A percentile compares a stretch with the other conserved stretches of the same genome.
Evolutionary conservation across 768 basidiomycete genomes (phyloP).

Genomic region (button mushroom (Agaricus bisporus)): DNA sequence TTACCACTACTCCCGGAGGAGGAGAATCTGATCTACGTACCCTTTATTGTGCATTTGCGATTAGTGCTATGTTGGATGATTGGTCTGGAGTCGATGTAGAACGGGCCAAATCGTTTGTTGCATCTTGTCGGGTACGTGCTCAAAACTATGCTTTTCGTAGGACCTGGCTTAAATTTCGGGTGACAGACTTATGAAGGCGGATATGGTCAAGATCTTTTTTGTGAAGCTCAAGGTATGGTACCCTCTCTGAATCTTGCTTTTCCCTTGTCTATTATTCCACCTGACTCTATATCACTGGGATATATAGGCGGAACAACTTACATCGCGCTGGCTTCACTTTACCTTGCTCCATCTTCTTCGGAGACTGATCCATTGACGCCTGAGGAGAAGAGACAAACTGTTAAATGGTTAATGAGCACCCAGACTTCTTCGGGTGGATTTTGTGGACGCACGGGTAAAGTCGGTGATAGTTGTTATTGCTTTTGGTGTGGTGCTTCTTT

Average conservation of each 20-base stretch:
- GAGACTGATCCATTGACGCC: constrained; percentile 23
- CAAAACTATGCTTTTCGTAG: background rate
- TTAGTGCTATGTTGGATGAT: constrained; percentile 72
- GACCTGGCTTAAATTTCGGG: background rate
- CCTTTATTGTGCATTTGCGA: constrained; percentile 81
- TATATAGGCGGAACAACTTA: constrained; percentile 86
- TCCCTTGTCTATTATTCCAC: background rate
- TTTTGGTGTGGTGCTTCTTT: constrained; percentile 92
- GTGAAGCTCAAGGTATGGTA: constrained; percentile 76
- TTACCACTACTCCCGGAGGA: constrained; percentile 60
- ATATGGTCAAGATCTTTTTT: constrained; percentile 74
- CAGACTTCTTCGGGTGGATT: constrained; percentile 75
- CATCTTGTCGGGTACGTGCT: constrained; percentile 60
- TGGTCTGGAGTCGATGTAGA: constrained; percentile 69
- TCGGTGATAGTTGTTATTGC: constrained; percentile 90
- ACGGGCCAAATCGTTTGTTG: constrained; percentile 57
- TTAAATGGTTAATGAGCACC: constrained; percentile 74
- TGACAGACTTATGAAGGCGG: constrained; percentile 87
- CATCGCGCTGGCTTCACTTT: constrained; percentile 75
- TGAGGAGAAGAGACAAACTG: constrained; percentile 44
- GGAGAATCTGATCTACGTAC: constrained; percentile 79
- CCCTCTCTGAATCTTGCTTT: background rate
- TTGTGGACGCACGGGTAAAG: constrained; percentile 82
- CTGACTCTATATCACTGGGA: background rate
- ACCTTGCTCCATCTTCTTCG: constrained; percentile 35